Evolutionary conservation across 2,329 filamentous ascomycete species (phyloP).

Genomic region (Penicillium sp.): DNA sequence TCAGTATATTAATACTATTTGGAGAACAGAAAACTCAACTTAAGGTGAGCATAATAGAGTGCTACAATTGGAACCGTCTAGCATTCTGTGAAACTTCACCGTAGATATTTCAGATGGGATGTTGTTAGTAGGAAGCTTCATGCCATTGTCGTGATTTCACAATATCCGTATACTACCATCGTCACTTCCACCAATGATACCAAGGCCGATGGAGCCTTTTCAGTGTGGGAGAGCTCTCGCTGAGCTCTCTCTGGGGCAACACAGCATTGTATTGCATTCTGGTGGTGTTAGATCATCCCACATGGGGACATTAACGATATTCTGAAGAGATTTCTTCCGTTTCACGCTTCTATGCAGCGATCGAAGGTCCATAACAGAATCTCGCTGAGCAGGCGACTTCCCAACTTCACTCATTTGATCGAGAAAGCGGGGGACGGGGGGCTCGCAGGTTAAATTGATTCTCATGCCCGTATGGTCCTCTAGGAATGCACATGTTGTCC

Average conservation of each 20-base stretch:
- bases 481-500: no score
- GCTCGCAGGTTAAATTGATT: constrained; percentile 26
- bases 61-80: no score
- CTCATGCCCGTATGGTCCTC: not conserved
- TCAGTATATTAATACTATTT: not conserved
- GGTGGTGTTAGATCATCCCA: not conserved
- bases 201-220: not conserved
- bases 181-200: no score
- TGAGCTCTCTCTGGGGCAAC: not conserved
- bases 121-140: not conserved
- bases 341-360: constrained; percentile 9
- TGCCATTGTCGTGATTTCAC: not conserved
- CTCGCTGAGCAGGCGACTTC: not conserved
- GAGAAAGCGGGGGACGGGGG: not conserved
- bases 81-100: not conserved
- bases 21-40: not conserved
- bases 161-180: not conserved
- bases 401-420: not conserved
- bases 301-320: not conserved
- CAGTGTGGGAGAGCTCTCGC: not conserved
- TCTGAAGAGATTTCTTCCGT: not conserved
- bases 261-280: constrained; percentile 3
- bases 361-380: constrained; percentile 6
- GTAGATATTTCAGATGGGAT: not conserved
- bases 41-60: not conserved